These are phyloP conservation scores for Exophiala sp. DNA, from an alignment of 2,329 filamentous ascomycete species.

Conservation along the genomic window DNA sequence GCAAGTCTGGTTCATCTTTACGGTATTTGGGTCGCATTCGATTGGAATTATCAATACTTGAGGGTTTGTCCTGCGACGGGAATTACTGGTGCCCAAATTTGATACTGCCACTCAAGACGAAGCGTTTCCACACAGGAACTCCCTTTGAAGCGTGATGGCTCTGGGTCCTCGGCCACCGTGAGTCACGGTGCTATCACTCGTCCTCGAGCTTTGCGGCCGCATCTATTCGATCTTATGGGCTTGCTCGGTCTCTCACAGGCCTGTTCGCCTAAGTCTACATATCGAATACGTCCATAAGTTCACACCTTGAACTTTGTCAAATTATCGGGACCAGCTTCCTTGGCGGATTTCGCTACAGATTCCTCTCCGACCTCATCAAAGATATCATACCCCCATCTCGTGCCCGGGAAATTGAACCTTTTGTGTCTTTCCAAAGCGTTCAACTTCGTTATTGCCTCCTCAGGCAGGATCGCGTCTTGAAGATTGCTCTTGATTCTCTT, in stretches of 20 bases:
- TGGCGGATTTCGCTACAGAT: slow-evolving; percentile 29
- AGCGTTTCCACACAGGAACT: too few relatives aligned
- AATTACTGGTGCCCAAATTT: too few relatives aligned
- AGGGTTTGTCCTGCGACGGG: slow-evolving; percentile 20
- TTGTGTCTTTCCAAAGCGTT: slow-evolving; percentile 37
- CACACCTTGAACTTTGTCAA: slow-evolving; percentile 21
- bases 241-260: too few relatives aligned
- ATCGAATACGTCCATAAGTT: neutral
- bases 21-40: slow-evolving; percentile 35
- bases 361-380: slow-evolving; percentile 37
- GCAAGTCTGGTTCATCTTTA: slow-evolving; percentile 41
- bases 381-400: slow-evolving; percentile 37
- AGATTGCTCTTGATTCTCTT: slow-evolving; percentile 51
- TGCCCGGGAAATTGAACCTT: slow-evolving; percentile 36
- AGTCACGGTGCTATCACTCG: too few relatives aligned
- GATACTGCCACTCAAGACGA: too few relatives aligned
- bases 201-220: too few relatives aligned
- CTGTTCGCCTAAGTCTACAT: too few relatives aligned
- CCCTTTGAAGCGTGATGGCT: neutral
- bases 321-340: slow-evolving; percentile 18
- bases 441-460: slow-evolving; percentile 34
- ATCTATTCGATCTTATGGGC: too few relatives aligned
- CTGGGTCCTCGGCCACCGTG: too few relatives aligned
- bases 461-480: slow-evolving; percentile 38
- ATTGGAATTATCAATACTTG: slow-evolving; percentile 32